A percentile compares a stretch with the other conserved stretches of the same genome.
phyloP scores from a whole-genome alignment of 805 yeast genomes.

The Hanseniaspora clermontiae region DNA sequence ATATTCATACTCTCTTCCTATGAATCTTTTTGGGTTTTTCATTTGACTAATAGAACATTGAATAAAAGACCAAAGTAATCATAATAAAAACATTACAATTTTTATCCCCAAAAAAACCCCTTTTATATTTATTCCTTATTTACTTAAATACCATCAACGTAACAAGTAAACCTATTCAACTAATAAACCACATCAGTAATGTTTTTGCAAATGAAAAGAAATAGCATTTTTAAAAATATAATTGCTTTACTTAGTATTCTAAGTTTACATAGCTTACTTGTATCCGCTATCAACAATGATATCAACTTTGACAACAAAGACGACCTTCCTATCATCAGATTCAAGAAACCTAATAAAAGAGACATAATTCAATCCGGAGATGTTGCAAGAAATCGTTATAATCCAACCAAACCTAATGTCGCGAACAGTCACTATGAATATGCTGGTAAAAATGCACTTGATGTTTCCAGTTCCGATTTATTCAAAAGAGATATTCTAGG shows the following conservation, averaged over 20 bases:
- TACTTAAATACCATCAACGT: background rate
- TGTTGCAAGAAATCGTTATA: background rate
- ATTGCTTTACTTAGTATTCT: background rate
- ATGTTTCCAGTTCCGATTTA: background rate
- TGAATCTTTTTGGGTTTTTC: too few species aligned
- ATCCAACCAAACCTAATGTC: background rate
- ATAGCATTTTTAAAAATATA: background rate
- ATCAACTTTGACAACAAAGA: constrained; percentile 6
- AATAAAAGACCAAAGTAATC: too few species aligned
- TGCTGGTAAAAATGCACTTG: background rate
- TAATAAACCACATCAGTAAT: background rate
- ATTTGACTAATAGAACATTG: too few species aligned
- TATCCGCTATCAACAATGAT: constrained; percentile 8
- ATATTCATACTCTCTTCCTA: too few species aligned
- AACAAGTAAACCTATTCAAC: too few species aligned
- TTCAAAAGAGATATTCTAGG: constrained; percentile 4
- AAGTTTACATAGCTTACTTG: background rate
- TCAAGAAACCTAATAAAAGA: background rate
- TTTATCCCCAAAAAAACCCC: too few species aligned
- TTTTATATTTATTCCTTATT: too few species aligned
- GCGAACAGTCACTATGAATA: constrained; percentile 8
- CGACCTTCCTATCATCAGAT: constrained; percentile 10
- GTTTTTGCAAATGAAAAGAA: background rate
- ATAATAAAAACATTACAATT: too few species aligned
- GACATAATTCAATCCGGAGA: background rate